Conservation (phyloP, 441 rosid genomes). For the Pelargonium citronellum region DNA sequence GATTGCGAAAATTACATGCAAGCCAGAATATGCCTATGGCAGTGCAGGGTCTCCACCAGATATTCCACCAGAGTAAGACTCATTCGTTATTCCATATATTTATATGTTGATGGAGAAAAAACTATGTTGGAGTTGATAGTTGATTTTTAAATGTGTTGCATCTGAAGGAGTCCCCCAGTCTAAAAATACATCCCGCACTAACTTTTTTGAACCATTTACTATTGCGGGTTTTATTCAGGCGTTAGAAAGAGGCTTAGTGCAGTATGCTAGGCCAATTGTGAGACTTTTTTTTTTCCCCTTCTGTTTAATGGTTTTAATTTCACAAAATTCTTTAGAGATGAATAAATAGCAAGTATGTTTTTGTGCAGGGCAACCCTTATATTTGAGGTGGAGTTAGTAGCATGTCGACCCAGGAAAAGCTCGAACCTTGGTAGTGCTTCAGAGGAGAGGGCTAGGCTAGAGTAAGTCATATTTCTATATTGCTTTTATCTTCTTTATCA, state of each 20-base stretch:
- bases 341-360: neutral
- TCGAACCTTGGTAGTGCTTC: conserved; percentile 58
- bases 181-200: too few species aligned
- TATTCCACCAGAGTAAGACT: conserved; percentile 67
- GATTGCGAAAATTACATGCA: conserved; percentile 82
- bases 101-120: neutral
- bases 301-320: too few species aligned
- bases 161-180: too few species aligned
- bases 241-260: neutral
- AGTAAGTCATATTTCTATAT: conserved; percentile 39
- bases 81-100: neutral
- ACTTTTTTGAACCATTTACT: neutral
- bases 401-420: conserved; percentile 81
- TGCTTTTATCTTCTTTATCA: neutral
- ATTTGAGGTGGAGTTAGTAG: conserved; percentile 76
- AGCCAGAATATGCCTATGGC: conserved; percentile 90
- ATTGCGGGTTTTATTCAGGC: neutral
- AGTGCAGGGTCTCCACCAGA: conserved; percentile 84
- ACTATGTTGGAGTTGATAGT: neutral
- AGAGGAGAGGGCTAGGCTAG: conserved; percentile 88
- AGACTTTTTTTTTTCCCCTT: neutral
- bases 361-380: conserved; percentile 71
- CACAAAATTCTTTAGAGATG: neutral
- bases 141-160: too few species aligned
- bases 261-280: neutral